phyloP scores from a whole-genome alignment of 257 asterid species.

The Solanum appendiculatum region DNA sequence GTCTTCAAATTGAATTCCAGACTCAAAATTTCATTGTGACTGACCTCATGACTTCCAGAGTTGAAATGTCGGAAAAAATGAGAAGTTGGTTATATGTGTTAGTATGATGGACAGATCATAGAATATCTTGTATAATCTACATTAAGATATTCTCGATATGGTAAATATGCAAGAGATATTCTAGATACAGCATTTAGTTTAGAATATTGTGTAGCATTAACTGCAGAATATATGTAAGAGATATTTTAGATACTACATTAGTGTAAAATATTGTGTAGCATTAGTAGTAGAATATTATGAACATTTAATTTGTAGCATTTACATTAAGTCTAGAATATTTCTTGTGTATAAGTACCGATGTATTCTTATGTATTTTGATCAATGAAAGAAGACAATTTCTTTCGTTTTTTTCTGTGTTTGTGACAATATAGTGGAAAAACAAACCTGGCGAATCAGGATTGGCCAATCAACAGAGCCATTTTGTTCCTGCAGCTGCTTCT shows the following conservation, averaged over 20 bases:
- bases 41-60: background rate
- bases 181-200: no score
- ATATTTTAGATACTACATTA: no score
- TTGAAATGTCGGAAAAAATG: background rate
- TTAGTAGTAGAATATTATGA: background rate
- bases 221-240: no score
- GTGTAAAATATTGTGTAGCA: background rate
- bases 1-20: background rate
- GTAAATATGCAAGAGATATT: background rate
- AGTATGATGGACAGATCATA: background rate
- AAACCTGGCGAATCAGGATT: slow-evolving; percentile 45
- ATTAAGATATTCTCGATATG: background rate
- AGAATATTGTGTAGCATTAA: no score
- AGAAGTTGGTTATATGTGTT: background rate
- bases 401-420: background rate
- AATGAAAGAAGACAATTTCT: background rate
- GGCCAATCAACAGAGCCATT: slow-evolving; percentile 48
- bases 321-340: background rate
- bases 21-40: background rate
- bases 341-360: background rate
- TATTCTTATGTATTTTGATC: background rate
- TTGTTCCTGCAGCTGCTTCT: slow-evolving; percentile 34
- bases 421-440: background rate
- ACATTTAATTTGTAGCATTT: background rate
- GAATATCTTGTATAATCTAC: background rate